Percentiles rank a stretch among this genome's conserved stretches.
phyloP scores from a whole-genome alignment of 768 basidiomycete species.

The Panaeolus papilionaceus region DNA sequence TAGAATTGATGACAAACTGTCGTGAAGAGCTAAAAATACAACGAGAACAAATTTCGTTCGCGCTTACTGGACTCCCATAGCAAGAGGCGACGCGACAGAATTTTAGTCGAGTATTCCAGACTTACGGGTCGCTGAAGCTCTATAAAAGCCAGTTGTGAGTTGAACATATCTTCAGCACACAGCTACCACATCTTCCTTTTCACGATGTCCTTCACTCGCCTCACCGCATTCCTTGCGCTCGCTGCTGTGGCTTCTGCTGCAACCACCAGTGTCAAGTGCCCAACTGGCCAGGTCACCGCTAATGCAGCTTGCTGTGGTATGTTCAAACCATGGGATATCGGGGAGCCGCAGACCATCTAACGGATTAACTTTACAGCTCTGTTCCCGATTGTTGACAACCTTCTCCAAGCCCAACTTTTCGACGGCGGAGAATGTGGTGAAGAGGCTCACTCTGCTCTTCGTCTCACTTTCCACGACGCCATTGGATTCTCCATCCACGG shows the following conservation, averaged over 20 bases:
- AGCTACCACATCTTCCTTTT: no score
- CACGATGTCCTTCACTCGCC: conserved; percentile 24
- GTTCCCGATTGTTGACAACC: neutral
- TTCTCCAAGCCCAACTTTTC: conserved; percentile 14
- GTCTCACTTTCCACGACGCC: neutral
- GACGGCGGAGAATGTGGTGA: conserved; percentile 14
- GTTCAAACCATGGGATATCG: no score
- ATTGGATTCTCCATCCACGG: neutral
- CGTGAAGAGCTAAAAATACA: no score
- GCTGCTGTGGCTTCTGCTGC: conserved; percentile 17
- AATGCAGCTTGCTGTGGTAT: conserved; percentile 27
- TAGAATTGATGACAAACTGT: no score
- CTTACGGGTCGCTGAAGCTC: no score
- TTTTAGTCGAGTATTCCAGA: no score
- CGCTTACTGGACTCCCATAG: no score
- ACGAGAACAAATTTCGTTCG: no score
- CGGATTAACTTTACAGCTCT: neutral
- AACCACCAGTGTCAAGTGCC: conserved; percentile 29
- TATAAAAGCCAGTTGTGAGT: neutral
- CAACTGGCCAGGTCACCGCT: conserved; percentile 28
- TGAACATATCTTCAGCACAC: no score
- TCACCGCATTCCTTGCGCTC: conserved; percentile 21
- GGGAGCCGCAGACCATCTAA: neutral
- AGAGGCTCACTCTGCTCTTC: neutral
- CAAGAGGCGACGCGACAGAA: no score